These are phyloP conservation scores for Pterocarpus macrocarpus DNA, from an alignment of 306 rosid genomes.

Conservation along the genomic window DNA sequence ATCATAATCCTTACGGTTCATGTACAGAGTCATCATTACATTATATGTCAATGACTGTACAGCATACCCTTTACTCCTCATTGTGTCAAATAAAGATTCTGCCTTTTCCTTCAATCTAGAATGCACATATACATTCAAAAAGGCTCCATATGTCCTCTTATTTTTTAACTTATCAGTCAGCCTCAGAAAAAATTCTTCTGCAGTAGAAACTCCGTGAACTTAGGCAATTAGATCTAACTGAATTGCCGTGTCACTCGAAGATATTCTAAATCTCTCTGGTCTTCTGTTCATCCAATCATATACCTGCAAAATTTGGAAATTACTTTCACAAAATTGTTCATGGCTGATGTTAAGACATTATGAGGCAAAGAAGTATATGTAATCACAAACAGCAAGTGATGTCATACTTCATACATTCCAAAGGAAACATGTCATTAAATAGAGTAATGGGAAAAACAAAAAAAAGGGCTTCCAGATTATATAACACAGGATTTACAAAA, in stretches of 20 bases:
- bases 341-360: slow-evolving; percentile 16
- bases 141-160: slow-evolving; percentile 81
- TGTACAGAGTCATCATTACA: slow-evolving; percentile 97
- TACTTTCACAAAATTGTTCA: slow-evolving; percentile 26
- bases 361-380: slow-evolving; percentile 16
- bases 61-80: slow-evolving; percentile 79
- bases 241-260: slow-evolving; percentile 85
- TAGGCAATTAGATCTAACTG: slow-evolving; percentile 87
- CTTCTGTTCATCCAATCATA: slow-evolving; percentile 92
- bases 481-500: not conserved
- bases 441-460: not conserved
- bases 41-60: slow-evolving; percentile 79
- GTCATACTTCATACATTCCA: slow-evolving; percentile 10
- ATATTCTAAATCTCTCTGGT: slow-evolving; percentile 81
- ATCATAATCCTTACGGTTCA: slow-evolving; percentile 81
- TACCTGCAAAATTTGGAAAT: slow-evolving; percentile 60
- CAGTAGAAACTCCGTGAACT: slow-evolving; percentile 77
- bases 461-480: not conserved
- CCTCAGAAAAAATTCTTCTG: slow-evolving; percentile 78
- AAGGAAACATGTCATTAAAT: slow-evolving; percentile 11
- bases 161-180: slow-evolving; percentile 68
- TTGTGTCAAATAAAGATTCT: slow-evolving; percentile 76
- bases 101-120: slow-evolving; percentile 72
- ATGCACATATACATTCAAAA: slow-evolving; percentile 82
- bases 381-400: slow-evolving; percentile 4